These are phyloP conservation scores for Darksidea phi DNA, from an alignment of 495 filamentous ascomycete genomes.

Conservation along the genomic window DNA sequence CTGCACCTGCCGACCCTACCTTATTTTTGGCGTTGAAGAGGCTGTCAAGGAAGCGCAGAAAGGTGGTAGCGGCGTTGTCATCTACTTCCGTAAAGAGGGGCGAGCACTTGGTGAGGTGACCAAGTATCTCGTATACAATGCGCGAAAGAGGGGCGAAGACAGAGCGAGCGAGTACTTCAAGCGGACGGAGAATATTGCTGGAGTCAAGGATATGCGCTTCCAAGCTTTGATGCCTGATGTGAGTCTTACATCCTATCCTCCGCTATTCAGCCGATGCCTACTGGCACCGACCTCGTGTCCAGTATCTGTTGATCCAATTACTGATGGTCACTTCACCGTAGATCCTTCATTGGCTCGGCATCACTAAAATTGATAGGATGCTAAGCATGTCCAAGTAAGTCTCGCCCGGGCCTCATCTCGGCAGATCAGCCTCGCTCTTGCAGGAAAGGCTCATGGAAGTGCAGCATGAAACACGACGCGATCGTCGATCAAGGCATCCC, in stretches of 20 bases:
- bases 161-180: constrained; percentile 97
- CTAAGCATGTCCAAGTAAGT: constrained; percentile 94
- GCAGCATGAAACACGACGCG: constrained; percentile 96
- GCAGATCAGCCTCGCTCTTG: background rate
- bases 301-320: constrained; percentile 22
- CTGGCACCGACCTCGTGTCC: too few species aligned
- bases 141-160: constrained; percentile 78
- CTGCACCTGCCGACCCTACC: constrained; percentile 94
- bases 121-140: constrained; percentile 97
- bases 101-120: constrained; percentile 95
- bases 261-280: background rate
- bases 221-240: constrained; percentile 96
- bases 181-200: constrained; percentile 94
- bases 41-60: constrained; percentile 95
- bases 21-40: constrained; percentile 95
- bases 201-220: constrained; percentile 98
- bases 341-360: constrained; percentile 96
- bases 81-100: constrained; percentile 99
- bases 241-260: constrained; percentile 11
- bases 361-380: constrained; percentile 98
- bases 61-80: constrained; percentile 92
- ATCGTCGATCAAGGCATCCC: constrained; percentile 95
- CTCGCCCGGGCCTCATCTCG: background rate
- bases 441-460: constrained; percentile 16
- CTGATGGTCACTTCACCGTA: constrained; percentile 24